A percentile compares a stretch with the other conserved stretches of the same genome.
These are phyloP conservation scores for Penstemon davidsonii DNA, from an alignment of 257 asterid genomes.

Conservation along the genomic window DNA sequence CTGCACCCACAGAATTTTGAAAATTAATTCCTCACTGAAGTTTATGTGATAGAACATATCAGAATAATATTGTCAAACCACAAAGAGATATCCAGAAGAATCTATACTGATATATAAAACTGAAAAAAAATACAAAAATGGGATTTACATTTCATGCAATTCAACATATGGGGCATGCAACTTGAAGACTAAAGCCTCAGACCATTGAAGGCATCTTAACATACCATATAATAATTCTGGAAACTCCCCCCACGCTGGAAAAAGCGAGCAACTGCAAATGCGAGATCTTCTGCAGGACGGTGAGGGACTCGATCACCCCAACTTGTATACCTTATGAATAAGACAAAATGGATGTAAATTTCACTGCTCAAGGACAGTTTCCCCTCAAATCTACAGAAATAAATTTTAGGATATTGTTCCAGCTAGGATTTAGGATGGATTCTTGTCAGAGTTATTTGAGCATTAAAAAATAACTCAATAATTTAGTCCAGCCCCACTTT, in stretches of 20 bases:
- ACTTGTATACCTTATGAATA: constrained; percentile 63
- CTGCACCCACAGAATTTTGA: constrained; percentile 51
- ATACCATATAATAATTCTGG: constrained; percentile 92
- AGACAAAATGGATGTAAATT: constrained; percentile 22
- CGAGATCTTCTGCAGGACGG: constrained; percentile 86
- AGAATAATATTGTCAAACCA: constrained; percentile 5
- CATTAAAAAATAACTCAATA: background rate
- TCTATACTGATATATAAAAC: background rate
- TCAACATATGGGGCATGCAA: constrained; percentile 14
- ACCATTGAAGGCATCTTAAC: constrained; percentile 17
- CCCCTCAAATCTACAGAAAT: constrained; percentile 5
- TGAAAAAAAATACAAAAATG: background rate
- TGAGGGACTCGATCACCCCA: constrained; percentile 93
- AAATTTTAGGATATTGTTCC: constrained; percentile 3
- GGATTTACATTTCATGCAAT: background rate
- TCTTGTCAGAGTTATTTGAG: background rate
- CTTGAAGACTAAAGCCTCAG: constrained; percentile 14
- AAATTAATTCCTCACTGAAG: constrained; percentile 25
- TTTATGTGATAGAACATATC: constrained; percentile 14
- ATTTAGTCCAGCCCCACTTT: constrained; percentile 3
- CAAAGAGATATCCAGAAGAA: constrained; percentile 1
- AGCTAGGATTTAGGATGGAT: constrained; percentile 3
- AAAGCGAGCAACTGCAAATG: constrained; percentile 98
- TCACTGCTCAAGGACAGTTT: constrained; percentile 9
- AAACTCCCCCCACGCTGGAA: constrained; percentile 96